Evolutionary conservation across 2,329 filamentous ascomycete species (phyloP), one percentile per base, ranked within the genome.

Genomic region (Colletotrichum nymphaeae): DNA sequence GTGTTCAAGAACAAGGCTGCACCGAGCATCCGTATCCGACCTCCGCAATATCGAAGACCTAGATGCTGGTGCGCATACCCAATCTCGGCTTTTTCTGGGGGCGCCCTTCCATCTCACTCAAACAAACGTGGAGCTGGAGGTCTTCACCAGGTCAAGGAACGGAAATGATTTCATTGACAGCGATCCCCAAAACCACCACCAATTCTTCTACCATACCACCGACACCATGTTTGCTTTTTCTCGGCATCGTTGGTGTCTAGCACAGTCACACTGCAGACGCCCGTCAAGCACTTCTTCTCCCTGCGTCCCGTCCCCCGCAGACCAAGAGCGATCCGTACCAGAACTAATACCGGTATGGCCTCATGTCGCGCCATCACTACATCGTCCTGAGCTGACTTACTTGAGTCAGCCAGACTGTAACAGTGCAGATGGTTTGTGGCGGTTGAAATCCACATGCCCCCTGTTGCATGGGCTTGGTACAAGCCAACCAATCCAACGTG

Each of bases 271-370:
- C 58, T 19, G 30, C 22, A 64, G 24, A 56, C 59, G 66, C 66
- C 64, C 70, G 46, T 65, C 55, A 28, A 56, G 24, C 57, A 53
- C 19, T 30, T 67, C 57, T 37, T 67, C 62, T 72, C 68, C 72
- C 57, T 74, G 68, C 67, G 57, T 67, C 68, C 49, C 67, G 57
- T 67, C 63, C 56, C 70, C 58, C 68, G 62, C 68, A 52, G 57
- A 58, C 67, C 19, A 46, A 26, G 37, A 52, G 56, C 49, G 28
- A 42, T 42, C 14, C 37, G 37, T 42, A 53, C 12, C 49, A 58
- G 28, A 14, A 22, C 22, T 32, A 19, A 19, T 19, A 42, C 16
- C 35, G 35, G 35, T 16, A 37, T 67, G 68, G 68, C 68, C 46
- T 72, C 46, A 67, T 63, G 24, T 72, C 57, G 63, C 46, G 37